Evolutionary conservation across 176 grass and related monocot genomes (phyloP), one percentile per base, ranked within the genome.

Genomic region (maize (Zea mays)): DNA sequence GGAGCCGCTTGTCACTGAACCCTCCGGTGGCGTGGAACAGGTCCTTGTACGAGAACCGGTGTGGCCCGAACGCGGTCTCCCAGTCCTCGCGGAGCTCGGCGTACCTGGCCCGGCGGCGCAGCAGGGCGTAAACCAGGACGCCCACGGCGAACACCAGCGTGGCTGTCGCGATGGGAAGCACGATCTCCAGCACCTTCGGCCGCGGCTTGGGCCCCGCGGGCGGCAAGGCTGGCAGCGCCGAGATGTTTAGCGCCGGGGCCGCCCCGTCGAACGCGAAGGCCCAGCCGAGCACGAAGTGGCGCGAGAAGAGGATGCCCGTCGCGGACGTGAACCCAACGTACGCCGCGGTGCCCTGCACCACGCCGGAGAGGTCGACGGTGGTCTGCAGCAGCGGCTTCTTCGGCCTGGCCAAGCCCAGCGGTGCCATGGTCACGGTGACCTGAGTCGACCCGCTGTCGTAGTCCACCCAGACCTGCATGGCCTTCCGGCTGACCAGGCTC

Each of bases 251-350:
- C 4, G 72, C 63, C 73, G 72, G 86, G 17, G 91, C 91, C 0
- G 39, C 45, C 16, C 76, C 80, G 59, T 90, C 86, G 66, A 88
- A 73, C 34, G 78, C 89, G 65, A 94, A 91, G 79, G 85, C 91
- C 91, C 91, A 94, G 34, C 91, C 91, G 8, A 81, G 34, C n/a
- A 91, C 54, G 88, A 84, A 88, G 86, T 94, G 88, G 17, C 88
- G 79, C 15, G 88, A 84, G 51, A 78, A 73, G 17, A 94, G 76
- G 57, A 90, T 7, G 48, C 79, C 88, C 0, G 91, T 94, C 1
- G 91, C 84, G 19, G 88, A 84, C 14, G 88, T 42, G 76, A 94
- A 91, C 7, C 91, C 91, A 8, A 88, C 86, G 47, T 91, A 88
- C 62, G 82, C 89, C 62, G 62, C 2, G 51, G 52, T 15, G 65